Evolutionary conservation across 2,329 filamentous ascomycete genomes (phyloP), one percentile per base, ranked within the genome.

Genomic region (Cryoendolithus antarcticus): DNA sequence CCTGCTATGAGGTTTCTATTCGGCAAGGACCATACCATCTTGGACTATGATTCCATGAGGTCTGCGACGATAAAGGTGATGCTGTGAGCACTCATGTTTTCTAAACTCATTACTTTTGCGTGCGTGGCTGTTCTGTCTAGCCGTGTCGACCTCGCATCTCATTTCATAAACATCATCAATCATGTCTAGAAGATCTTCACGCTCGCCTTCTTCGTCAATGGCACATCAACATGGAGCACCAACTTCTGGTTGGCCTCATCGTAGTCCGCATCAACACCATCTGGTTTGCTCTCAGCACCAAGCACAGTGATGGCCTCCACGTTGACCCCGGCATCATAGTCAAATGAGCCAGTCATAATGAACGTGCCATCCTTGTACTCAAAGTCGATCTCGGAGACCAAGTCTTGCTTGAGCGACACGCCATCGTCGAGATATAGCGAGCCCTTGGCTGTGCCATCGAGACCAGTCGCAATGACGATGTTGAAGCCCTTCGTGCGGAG

Each of bases 381-480:
- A 11, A 47, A 35, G 13, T 47, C 41, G 10, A 42, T 34, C 13
- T 44, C 37, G 3, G 38, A 31, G 6, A 67, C 71, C 0, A 48
- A 53, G 1, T 60, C 44, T 56, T 81, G 80, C 42, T 71, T 61
- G 36, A 86, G 48, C 11, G 71, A 75, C 42, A 77, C 74, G 6
- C 83, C 83, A 44, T 89, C 82, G 48, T 88, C 83, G 3, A 88
- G 60, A 54, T 86, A 88, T 41, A 88, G 63, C 35, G 67, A 64
- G 0, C 83, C 83, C 2, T 53, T 57, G 0, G 83, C 83, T 6
- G 62, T 71, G 2, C 77, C 79, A 35, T 77, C 62, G 0, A 54
- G 51, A 3, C 71, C 74, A 0, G 80, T 68, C 0, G 81, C 77
- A 29, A 89, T 66, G 12, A 86, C 51, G 32, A 89, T 62, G 55